Evolutionary conservation across 2,329 filamentous ascomycete genomes (phyloP), one percentile per base, ranked within the genome.

Genomic region (Tolypocladium paradoxum): DNA sequence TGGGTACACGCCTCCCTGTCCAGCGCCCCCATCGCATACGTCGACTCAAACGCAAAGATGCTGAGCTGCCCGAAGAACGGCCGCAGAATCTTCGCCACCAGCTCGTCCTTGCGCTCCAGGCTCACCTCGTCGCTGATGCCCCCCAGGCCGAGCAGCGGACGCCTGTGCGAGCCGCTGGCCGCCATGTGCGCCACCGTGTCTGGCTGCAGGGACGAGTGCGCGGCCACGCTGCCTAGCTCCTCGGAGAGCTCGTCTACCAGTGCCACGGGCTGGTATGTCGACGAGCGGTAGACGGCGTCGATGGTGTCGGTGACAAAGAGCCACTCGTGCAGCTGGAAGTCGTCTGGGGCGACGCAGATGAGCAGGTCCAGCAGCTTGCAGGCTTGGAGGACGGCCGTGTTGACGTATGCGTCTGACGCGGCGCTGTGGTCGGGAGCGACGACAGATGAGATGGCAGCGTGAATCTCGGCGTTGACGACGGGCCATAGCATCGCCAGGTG

Each of bases 321-420:
- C 93, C 93, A 99, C 73, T 96, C 90, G 63, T 95, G 87, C n/a
- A 97, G 80, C 68, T 97, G 93, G 70, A 97, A 99, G 67, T 99
- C 93, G 60, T 99, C 93, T 0, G 91, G 92, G 5, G 88, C 86
- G 8, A 91, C 76, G 45, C 90, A 85, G 16, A 97, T 79, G n/a
- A 99, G 76, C 22, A 90, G 76, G 64, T 99, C 93, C 4, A 99
- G 78, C 3, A 99, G 78, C 66, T 97, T 99, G 72, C 91, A 96
- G 0, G 90, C 91, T 67, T 99, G 92, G 3, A 99, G 73, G 18
- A 96, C 74, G 2, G 87, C 84, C 2, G 82, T 73, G 59, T 89
- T 87, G 63, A 82, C 88, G 70, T 90, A 96, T 12, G 81, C 85
- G 27, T 93, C 88, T 7, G 78, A 77, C 14, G 83, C 71, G 7